Evolutionary conservation across 441 rosid genomes (phyloP).

Genomic region (Bocquillonia castaneifolia): DNA sequence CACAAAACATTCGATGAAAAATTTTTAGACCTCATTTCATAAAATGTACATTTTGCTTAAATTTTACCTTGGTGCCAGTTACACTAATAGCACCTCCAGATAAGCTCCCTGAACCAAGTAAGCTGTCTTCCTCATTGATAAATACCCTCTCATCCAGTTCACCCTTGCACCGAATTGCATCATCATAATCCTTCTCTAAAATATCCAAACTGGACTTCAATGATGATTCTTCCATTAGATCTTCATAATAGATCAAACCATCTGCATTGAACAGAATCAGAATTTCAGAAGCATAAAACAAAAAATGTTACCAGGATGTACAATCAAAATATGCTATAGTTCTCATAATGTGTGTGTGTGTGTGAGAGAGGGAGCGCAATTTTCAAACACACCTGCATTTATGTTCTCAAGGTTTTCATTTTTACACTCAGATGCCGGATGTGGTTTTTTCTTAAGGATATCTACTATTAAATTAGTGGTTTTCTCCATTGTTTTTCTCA

Average conservation of each 20-base stretch:
- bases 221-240: conserved; percentile 71
- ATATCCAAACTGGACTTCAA: conserved; percentile 49
- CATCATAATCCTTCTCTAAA: conserved; percentile 68
- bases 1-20: neutral
- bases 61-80: conserved; percentile 57
- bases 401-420: conserved; percentile 56
- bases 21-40: neutral
- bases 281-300: conserved; percentile 20
- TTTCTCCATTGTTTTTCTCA: conserved; percentile 58
- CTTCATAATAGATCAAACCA: conserved; percentile 78
- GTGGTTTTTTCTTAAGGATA: conserved; percentile 57
- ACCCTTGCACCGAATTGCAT: conserved; percentile 52
- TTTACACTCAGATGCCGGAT: conserved; percentile 56
- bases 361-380: too few species aligned
- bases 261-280: conserved; percentile 44
- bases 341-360: too few species aligned
- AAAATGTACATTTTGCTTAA: conserved; percentile 13
- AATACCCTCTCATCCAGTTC: conserved; percentile 87
- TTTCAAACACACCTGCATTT: conserved; percentile 44
- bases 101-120: conserved; percentile 74
- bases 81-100: conserved; percentile 61
- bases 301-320: neutral
- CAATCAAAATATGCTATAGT: neutral
- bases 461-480: conserved; percentile 58
- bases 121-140: conserved; percentile 72